Conservation (phyloP, 768 basidiomycete species). For the Tylopilus felleus region DNA sequence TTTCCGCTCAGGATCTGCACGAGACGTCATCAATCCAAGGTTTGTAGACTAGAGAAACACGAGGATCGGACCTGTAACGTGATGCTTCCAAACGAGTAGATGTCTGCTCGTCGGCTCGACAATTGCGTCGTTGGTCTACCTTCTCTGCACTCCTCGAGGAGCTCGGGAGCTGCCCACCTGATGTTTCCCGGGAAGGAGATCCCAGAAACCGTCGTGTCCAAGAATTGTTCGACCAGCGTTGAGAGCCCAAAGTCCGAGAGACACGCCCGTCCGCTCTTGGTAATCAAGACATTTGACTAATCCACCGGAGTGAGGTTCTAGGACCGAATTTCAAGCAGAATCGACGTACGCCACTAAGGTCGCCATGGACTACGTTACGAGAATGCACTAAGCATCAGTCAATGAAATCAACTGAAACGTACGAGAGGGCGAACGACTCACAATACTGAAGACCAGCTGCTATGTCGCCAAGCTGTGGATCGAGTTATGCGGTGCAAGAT, state of each 20-base stretch:
- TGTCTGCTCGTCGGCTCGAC: conserved; percentile 15
- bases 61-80: conserved; percentile 24
- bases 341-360: conserved; percentile 35
- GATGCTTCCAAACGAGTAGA: conserved; percentile 31
- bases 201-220: not conserved
- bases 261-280: conserved; percentile 6
- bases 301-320: not conserved
- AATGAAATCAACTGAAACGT: not conserved
- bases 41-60: not conserved
- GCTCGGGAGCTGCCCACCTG: conserved; percentile 31
- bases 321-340: not conserved
- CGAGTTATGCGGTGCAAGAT: not conserved
- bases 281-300: conserved; percentile 25
- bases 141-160: conserved; percentile 9
- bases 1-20: conserved; percentile 22
- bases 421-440: not conserved
- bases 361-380: conserved; percentile 36
- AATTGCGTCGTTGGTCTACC: not conserved
- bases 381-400: conserved; percentile 18
- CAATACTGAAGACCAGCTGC: conserved; percentile 24
- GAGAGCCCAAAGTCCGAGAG: conserved; percentile 35
- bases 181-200: conserved; percentile 23
- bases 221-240: conserved; percentile 7
- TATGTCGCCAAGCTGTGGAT: conserved; percentile 23
- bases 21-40: not conserved